Percentiles rank a stretch among this genome's conserved stretches.
phyloP scores from a whole-genome alignment of 129 eudicot genomes.

The Ambrosia artemisiifolia region DNA sequence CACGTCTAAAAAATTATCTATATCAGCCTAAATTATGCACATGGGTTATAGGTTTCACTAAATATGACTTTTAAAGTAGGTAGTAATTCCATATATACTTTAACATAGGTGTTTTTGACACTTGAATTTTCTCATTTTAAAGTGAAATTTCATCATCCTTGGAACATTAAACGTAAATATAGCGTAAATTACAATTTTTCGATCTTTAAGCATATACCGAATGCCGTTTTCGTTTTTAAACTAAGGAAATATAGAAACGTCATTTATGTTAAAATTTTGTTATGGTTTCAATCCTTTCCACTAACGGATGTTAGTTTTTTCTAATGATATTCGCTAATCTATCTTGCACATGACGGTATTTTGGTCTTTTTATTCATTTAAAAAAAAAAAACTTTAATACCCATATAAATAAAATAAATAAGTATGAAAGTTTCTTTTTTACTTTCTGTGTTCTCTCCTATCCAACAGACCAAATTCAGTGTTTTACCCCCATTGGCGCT shows the following conservation, averaged over 20 bases:
- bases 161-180: background rate
- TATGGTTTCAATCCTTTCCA: no score
- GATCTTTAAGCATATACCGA: no score
- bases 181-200: no score
- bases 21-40: slow-evolving; percentile 12
- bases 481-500: slow-evolving; percentile 24
- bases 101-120: background rate
- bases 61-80: background rate
- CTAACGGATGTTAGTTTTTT: no score
- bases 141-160: background rate
- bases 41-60: background rate
- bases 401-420: no score
- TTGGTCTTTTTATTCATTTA: no score
- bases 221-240: no score
- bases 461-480: slow-evolving; percentile 17
- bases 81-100: background rate
- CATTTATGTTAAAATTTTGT: no score
- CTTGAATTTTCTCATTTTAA: background rate
- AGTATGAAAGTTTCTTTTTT: background rate
- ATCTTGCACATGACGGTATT: no score
- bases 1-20: background rate
- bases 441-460: background rate
- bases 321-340: no score
- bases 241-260: no score
- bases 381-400: no score